These are phyloP conservation scores for Suillus sp. DNA, from an alignment of 768 basidiomycete genomes.

Conservation along the genomic window DNA sequence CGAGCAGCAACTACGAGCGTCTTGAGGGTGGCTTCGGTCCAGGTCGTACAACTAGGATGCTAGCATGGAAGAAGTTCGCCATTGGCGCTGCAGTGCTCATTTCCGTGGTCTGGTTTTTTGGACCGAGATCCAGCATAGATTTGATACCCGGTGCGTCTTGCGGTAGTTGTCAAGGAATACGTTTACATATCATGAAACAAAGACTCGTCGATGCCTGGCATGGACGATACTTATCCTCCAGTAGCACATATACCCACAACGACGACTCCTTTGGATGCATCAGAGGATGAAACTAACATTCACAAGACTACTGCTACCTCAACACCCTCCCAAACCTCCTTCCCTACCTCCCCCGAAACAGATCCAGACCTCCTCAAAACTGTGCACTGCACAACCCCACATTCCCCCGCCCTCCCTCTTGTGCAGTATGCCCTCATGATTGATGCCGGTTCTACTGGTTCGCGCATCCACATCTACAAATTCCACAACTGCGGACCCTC, in stretches of 20 bases:
- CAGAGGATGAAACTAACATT: conserved; percentile 5
- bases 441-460: conserved; percentile 97
- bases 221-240: conserved; percentile 29
- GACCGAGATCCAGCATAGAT: conserved; percentile 39
- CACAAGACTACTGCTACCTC: conserved; percentile 1
- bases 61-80: conserved; percentile 69
- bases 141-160: conserved; percentile 25
- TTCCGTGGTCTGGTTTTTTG: conserved; percentile 66
- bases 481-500: conserved; percentile 87
- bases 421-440: conserved; percentile 97
- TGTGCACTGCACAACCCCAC: conserved; percentile 64
- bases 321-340: conserved; percentile 7
- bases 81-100: conserved; percentile 59
- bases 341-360: conserved; percentile 62
- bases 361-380: conserved; percentile 78
- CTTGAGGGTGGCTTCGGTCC: conserved; percentile 65
- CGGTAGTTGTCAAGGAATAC: conserved; percentile 19
- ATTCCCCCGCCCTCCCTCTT: conserved; percentile 51
- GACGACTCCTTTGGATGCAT: background rate
- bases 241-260: conserved; percentile 19
- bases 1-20: conserved; percentile 56
- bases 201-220: conserved; percentile 22
- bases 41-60: conserved; percentile 35
- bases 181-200: conserved; percentile 21
- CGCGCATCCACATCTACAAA: conserved; percentile 97